A percentile compares a stretch with the other conserved stretches of the same genome.
Conservation (phyloP, 1,284 basidiomycete species). For the Tranzscheliella williamsii region DNA sequence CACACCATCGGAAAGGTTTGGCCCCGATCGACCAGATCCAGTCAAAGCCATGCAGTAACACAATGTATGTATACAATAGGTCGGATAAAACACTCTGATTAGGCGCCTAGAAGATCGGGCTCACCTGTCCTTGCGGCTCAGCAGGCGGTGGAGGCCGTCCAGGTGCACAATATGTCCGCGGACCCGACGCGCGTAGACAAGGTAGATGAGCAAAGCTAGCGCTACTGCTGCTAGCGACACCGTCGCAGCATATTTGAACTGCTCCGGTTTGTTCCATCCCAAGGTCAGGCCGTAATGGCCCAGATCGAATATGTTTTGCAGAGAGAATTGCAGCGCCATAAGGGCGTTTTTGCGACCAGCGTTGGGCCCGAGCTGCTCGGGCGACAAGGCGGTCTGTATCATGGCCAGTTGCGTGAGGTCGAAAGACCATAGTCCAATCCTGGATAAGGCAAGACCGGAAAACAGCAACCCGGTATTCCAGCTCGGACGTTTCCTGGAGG, state of each 20-base stretch:
- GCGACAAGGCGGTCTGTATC: constrained; percentile 36
- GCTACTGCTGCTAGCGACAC: constrained; percentile 38
- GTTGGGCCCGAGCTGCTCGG: constrained; percentile 21
- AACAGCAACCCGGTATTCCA: constrained; percentile 46
- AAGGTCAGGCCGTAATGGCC: constrained; percentile 50
- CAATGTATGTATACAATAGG: too few species aligned
- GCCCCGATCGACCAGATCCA: too few species aligned
- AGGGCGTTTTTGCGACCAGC: constrained; percentile 36
- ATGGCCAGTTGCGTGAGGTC: constrained; percentile 66
- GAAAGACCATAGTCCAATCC: constrained; percentile 67
- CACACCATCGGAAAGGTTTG: too few species aligned
- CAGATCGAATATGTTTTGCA: constrained; percentile 45
- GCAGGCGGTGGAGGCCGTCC: constrained; percentile 26
- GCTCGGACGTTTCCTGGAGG: constrained; percentile 18
- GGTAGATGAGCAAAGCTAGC: constrained; percentile 41
- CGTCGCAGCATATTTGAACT: constrained; percentile 49
- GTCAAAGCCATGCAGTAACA: too few species aligned
- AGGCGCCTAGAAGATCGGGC: too few species aligned
- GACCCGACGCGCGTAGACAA: constrained; percentile 42
- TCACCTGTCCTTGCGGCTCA: constrained; percentile 19
- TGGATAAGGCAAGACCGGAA: constrained; percentile 65
- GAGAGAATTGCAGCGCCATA: constrained; percentile 43
- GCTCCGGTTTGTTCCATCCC: constrained; percentile 30
- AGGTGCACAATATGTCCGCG: constrained; percentile 51
- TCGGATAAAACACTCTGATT: too few species aligned